phyloP scores from a whole-genome alignment of 129 eudicot species.

The Centaurea solstitialis region DNA sequence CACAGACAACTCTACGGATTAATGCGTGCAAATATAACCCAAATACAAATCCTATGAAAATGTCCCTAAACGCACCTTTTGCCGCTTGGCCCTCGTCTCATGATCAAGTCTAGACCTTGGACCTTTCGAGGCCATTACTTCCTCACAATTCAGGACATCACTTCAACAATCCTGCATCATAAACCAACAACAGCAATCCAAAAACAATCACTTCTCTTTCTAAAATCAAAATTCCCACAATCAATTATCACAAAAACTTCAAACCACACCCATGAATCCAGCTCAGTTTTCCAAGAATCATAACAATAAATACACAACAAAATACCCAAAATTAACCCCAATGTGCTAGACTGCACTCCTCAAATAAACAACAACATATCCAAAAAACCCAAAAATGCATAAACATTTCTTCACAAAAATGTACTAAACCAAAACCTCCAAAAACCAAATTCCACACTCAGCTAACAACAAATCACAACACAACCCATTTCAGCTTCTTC shows the following conservation, averaged over 20 bases:
- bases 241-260: not conserved
- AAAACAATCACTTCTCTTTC: not conserved
- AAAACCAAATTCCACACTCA: not conserved
- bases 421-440: not conserved
- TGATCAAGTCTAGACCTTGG: conserved; percentile 88
- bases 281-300: not conserved
- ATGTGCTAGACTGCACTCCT: not conserved
- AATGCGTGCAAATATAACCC: no score
- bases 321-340: conserved; percentile 12
- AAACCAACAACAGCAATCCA: not conserved
- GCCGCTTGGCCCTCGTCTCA: conserved; percentile 76
- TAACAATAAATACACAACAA: not conserved
- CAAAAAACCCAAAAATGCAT: conserved; percentile 6
- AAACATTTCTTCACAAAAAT: not conserved
- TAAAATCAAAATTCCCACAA: not conserved
- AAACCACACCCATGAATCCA: not conserved
- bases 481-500: conserved; percentile 17
- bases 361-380: not conserved
- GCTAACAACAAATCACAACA: not conserved
- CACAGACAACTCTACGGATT: not conserved
- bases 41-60: no score
- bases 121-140: conserved; percentile 94
- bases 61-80: conserved; percentile 52
- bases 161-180: conserved; percentile 28
- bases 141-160: conserved; percentile 41